These are phyloP conservation scores for Corniculantispora saksenae DNA, from an alignment of 2,329 filamentous ascomycete genomes.

Conservation along the genomic window DNA sequence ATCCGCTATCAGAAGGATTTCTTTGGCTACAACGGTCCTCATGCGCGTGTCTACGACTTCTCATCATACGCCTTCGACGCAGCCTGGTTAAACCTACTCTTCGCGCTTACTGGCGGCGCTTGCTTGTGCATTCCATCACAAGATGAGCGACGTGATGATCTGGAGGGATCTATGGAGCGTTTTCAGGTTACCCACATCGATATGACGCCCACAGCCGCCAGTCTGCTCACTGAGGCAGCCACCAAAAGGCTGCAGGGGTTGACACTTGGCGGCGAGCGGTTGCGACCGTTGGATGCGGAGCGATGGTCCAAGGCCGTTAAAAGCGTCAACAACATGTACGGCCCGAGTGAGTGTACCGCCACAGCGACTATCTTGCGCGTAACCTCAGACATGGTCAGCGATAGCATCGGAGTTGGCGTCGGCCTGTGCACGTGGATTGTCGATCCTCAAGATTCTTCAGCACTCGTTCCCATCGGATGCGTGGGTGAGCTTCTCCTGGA, in stretches of 20 bases:
- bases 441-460: slow-evolving; percentile 7
- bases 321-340: slow-evolving; percentile 16
- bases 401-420: slow-evolving; percentile 19
- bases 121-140: slow-evolving; percentile 21
- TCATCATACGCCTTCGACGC: slow-evolving; percentile 20
- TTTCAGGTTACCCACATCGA: slow-evolving; percentile 14
- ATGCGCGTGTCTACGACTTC: slow-evolving; percentile 17
- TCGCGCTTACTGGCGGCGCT: slow-evolving; percentile 8
- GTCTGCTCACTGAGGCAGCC: neutral
- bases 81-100: slow-evolving; percentile 7
- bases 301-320: neutral
- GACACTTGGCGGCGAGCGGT: slow-evolving; percentile 3
- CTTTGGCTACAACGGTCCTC: neutral
- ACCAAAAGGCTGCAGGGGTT: neutral
- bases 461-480: slow-evolving; percentile 20
- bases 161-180: slow-evolving; percentile 17
- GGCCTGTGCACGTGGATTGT: slow-evolving; percentile 15
- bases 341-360: slow-evolving; percentile 7
- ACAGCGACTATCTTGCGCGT: neutral
- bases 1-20: slow-evolving; percentile 17
- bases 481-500: slow-evolving; percentile 26
- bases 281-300: neutral
- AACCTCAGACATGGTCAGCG: neutral
- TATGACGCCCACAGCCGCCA: slow-evolving; percentile 15
- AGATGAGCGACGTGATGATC: slow-evolving; percentile 12